phyloP scores from a whole-genome alignment of 805 yeast genomes.

The Tetrapisispora iriomotensis region DNA sequence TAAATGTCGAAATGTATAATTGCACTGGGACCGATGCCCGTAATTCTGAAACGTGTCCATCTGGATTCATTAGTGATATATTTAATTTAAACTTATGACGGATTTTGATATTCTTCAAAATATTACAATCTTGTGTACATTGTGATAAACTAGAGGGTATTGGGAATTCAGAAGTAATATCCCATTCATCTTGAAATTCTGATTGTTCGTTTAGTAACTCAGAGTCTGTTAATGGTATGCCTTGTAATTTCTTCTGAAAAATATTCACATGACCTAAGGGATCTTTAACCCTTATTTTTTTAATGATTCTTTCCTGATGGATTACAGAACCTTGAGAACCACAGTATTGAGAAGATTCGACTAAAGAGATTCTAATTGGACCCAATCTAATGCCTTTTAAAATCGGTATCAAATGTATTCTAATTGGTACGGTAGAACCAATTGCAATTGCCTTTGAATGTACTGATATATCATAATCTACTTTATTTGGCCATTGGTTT shows the following conservation, averaged over 20 bases:
- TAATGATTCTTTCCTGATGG: slow-evolving; percentile 52
- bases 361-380: slow-evolving; percentile 53
- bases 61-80: slow-evolving; percentile 72
- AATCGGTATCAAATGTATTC: slow-evolving; percentile 66
- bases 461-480: slow-evolving; percentile 77
- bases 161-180: slow-evolving; percentile 45
- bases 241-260: slow-evolving; percentile 8
- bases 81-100: slow-evolving; percentile 81
- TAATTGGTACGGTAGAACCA: slow-evolving; percentile 67
- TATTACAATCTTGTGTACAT: slow-evolving; percentile 81
- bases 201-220: slow-evolving; percentile 11
- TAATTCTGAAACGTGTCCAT: slow-evolving; percentile 85
- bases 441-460: slow-evolving; percentile 87
- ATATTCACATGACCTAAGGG: slow-evolving; percentile 17
- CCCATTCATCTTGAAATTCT: slow-evolving; percentile 57
- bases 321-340: slow-evolving; percentile 49
- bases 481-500: slow-evolving; percentile 90
- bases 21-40: slow-evolving; percentile 82
- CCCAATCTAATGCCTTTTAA: slow-evolving; percentile 75
- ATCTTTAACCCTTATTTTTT: slow-evolving; percentile 39
- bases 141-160: slow-evolving; percentile 66
- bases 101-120: slow-evolving; percentile 61
- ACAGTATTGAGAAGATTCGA: slow-evolving; percentile 57
- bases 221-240: slow-evolving; percentile 19
- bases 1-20: slow-evolving; percentile 72